Base-by-base conservation (phyloP, 2,329 filamentous ascomycete genomes). In the Aspergillus fischeri region DNA sequence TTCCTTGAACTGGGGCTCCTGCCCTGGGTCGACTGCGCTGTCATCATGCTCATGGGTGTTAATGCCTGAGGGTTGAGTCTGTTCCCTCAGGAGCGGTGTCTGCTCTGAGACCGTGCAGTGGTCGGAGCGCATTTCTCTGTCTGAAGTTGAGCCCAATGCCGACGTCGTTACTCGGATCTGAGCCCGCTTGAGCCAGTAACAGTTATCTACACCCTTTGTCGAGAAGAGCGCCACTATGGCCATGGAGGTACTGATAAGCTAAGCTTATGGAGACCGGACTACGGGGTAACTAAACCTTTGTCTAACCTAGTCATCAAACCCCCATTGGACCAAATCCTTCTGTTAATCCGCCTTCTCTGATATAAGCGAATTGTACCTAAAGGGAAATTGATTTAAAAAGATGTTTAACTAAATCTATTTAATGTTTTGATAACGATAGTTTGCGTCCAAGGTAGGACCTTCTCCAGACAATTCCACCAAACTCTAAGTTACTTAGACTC, bases 1-100 rank as follows among this genome's bases (percentile, higher is more conserved):
- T 61, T 79, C 77, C 49, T 66, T 72, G 1, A 76, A 80, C 28
- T 68, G 78, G 24, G 74, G 76, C 63, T 83, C 80, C n/a, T 79
- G 72, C n/a, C 65, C 64, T 49, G 73, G 53, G 1, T 69, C 66
- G 14, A 56, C 56, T 27, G 59, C 62, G 25, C 56, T 29, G 35
- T 60, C 57, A 28, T 60, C 57, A 27, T 38, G 55, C n/a, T 63
- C 55, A 25, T 52, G 45, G 14, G 57, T 41, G 32, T 52, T 52
- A 6, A 49, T 48, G 27, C 50, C 28, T 52, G 59, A 54, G 56
- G 59, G 57, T 52, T 59, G 57, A 17, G 53, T 28, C 21, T 54
- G 57, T 51, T 67, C 63, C 28, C 63, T 61, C 21, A 73, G 63
- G 11, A 73, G 65, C 41, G 70, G 69, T 8, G 70, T 73, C 52